Conservation (phyloP, 768 basidiomycete genomes). For the Xerocomellus chrysenteron region DNA sequence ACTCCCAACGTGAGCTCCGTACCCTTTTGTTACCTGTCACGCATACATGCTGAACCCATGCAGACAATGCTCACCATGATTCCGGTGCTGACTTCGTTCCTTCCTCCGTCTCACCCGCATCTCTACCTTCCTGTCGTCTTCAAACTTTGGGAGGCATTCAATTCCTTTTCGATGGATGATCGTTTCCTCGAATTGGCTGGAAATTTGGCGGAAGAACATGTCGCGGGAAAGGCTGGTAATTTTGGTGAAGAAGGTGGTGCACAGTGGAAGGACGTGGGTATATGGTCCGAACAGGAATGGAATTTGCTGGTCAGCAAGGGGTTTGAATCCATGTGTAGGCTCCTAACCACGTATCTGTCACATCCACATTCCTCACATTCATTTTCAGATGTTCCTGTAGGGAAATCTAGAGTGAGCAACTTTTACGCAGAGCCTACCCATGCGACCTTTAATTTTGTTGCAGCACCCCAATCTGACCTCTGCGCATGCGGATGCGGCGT, state of each 20-base stretch:
- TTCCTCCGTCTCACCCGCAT: constrained; percentile 65
- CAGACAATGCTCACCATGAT: constrained; percentile 71
- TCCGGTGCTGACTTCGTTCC: constrained; percentile 74
- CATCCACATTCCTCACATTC: constrained; percentile 38
- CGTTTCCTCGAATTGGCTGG: constrained; percentile 71
- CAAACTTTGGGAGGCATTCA: constrained; percentile 77
- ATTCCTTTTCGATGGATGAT: constrained; percentile 72
- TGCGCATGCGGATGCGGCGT: constrained; percentile 64
- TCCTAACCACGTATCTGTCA: not conserved
- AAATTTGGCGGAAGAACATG: constrained; percentile 68
- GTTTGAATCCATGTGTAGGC: constrained; percentile 71
- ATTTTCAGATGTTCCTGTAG: constrained; percentile 45
- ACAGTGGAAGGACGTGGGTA: constrained; percentile 81
- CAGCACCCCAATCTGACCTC: constrained; percentile 67
- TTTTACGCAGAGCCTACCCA: not conserved
- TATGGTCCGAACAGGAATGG: constrained; percentile 86
- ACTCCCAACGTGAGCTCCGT: constrained; percentile 61
- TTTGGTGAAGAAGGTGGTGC: constrained; percentile 56
- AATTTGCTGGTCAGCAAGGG: constrained; percentile 79
- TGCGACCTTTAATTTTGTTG: not conserved
- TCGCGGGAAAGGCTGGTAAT: constrained; percentile 57
- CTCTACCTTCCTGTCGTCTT: constrained; percentile 72
- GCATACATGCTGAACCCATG: constrained; percentile 5
- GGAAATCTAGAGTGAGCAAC: constrained; percentile 54
- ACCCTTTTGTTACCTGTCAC: not conserved